Evolutionary conservation across 352 stramenopile genomes (phyloP), one percentile per base, ranked within the genome.

Genomic region (Globisporangium polare): DNA sequence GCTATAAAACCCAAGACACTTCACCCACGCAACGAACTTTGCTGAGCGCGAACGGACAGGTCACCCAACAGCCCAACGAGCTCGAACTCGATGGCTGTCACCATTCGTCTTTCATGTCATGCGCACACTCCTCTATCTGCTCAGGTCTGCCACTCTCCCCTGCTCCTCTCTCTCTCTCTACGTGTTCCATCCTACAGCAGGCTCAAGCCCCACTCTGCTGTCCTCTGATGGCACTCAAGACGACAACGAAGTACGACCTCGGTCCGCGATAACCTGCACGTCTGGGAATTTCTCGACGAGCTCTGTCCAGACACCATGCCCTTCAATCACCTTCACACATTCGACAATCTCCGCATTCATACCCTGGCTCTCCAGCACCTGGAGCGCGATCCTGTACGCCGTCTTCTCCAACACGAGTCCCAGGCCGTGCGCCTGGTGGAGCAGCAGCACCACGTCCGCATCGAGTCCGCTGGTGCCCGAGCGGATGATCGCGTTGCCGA

Each of bases 401-500:
- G 71, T 49, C 12, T 61, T 70, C 46, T 88, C 74, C 24, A 91
- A 56, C 24, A 65, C 55, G 1, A 86, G 26, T 20, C 61, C 63
- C 35, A 65, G 58, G 3, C 56, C 50, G 42, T 81, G 61, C 15
- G 78, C 80, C 26, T 77, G 70, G 17, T 73, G 57, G 1, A 87
- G 69, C 60, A 89, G 50, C n/a, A 75, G 56, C 9, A 71, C 33
- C n/a, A 88, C 71, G 47, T 89, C 79, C 10, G 63, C 53, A 1
- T 75, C 22, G 26, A 88, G 57, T 8, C 71, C 67, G 29, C 58
- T 69, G 5, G 77, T 86, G 0, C 68, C 78, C 29, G 77, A 76
- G 3, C 81, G 81, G 41, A 89, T 71, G 41, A 90, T 73, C 29
- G 79, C 79, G 33, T 66, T 65, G 37, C 67, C 63, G 1, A 90